Base-by-base conservation (phyloP, 495 filamentous ascomycete species). In the Hyaloscypha hepaticicola region DNA sequence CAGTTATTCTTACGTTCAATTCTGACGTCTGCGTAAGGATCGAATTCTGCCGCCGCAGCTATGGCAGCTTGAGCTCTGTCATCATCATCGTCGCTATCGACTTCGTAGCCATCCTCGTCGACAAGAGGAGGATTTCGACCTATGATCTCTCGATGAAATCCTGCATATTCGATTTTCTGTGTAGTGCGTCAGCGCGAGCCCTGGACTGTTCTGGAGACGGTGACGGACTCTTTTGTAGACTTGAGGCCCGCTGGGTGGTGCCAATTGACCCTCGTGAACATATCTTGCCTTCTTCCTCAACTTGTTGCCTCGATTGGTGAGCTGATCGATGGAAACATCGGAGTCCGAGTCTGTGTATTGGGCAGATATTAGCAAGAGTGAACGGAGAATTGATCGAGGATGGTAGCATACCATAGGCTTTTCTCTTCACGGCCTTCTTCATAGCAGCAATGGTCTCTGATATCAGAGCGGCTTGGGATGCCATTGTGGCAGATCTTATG, bases 241-340 rank as follows among this genome's bases (percentile, higher is more conserved):
- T 24, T 87, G 82, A 25, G 90, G 87, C 2, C 90, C 87, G 55
- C 82, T 84, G 2, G 89, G 79, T 53, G 85, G 83, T 31, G 90
- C 86, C 65, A 95, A 76, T 52, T 87, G 86, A 48, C 91, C 91
- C 72, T 91, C 85, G 61, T 87, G 88, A 50, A 96, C 86, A 76
- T 90, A 91, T 73, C 85, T 83, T 49, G 93, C 88, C 72, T 90
- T 90, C 70, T 84, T 89, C 76, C 90, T 90, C 63, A 98, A 83
- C 74, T 96, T 99, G 74, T 96, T 90, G 53, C 91, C 92, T 70
- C 94, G 90, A 75, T 97, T 98, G 8, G 90, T 93, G 58, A 85
- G 85, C 72, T 87, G 84, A 49, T 86, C 83, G 70, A 95, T 90
- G 50, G 87, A 84, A 67, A 91, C 90, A 75, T 97, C 95, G 24